Base-by-base conservation (phyloP, 2,329 filamentous ascomycete species). In the Orbilia javanica region DNA sequence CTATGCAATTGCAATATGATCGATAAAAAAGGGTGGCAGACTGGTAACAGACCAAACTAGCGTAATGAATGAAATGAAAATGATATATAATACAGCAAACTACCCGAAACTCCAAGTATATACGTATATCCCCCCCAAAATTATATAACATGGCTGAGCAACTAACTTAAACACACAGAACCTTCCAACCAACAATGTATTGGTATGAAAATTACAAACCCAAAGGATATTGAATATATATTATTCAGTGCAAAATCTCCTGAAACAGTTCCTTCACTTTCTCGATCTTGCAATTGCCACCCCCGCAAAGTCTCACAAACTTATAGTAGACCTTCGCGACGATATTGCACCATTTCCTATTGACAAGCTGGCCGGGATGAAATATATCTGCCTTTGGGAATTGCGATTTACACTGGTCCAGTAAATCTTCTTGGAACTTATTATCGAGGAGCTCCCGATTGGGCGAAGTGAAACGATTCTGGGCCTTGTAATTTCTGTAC, bases 401-500 rank as follows among this genome's bases (percentile, higher is more conserved):
- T 10, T 76, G 64, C 4, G 46, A 29, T 4, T 7, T 25, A 50
- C 72, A 69, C 36, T 76, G 72, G 1, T 5, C 36, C 31, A 64
- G 25, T 25, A 75, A 15, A 34, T 76, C 71, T 2, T 48, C 34
- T 22, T 66, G 10, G 4, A 89, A 88, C n/a, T 87, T 86, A 57
- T 82, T 80, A 64, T 89, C 88, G 48, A 89, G 86, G 3, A 79
- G 82, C n/a, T 81, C 66, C 81, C 86, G 87, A 66, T 82, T 83
- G 5, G 79, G 82, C 5, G 83, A 82, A 2, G 84, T 86, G 81
- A 89, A 88, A 1, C 88, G 85, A 1, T 66, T 82, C 80, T 89
- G 87, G 1, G 65, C 71, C 64, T 87, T 86, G 81, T 85, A 89
- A 83, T 89, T 89, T 18, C 85, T 83, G 81, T 88, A 88, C 0